Evolutionary conservation across 768 basidiomycete genomes (phyloP).

Genomic region (Hypholoma fasciculare): DNA sequence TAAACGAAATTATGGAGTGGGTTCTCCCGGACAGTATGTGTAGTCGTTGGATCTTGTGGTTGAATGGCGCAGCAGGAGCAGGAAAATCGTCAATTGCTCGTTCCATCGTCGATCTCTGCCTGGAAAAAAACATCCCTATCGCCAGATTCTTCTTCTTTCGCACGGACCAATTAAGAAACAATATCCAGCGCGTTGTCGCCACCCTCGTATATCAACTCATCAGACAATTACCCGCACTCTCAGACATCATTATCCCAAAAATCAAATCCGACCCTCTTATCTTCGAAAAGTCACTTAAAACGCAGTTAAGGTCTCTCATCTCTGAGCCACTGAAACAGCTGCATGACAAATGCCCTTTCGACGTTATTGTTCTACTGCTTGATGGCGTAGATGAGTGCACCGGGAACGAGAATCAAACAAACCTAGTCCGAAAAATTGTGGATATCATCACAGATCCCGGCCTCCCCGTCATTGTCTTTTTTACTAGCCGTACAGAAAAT

Average conservation of each 20-base stretch:
- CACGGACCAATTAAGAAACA: too few species aligned
- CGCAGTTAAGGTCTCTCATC: neutral
- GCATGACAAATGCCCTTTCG: neutral
- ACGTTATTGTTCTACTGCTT: slow-evolving; percentile 7
- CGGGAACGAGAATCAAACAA: neutral
- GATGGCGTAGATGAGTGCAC: slow-evolving; percentile 26
- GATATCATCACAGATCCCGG: neutral
- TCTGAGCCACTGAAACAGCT: neutral
- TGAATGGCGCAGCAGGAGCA: slow-evolving; percentile 10
- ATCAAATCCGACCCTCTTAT: neutral
- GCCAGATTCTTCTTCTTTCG: too few species aligned
- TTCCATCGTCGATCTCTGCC: slow-evolving; percentile 7
- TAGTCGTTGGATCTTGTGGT: slow-evolving; percentile 2
- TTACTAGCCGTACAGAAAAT: neutral
- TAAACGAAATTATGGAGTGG: slow-evolving; percentile 8
- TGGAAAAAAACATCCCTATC: too few species aligned
- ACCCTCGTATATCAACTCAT: too few species aligned
- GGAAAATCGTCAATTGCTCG: slow-evolving; percentile 17
- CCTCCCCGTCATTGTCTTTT: neutral
- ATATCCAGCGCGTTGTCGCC: too few species aligned
- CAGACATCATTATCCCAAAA: neutral
- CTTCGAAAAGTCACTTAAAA: neutral
- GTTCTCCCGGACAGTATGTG: neutral
- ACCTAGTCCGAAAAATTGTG: neutral
- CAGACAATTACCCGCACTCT: slow-evolving; percentile 6